Conservation (phyloP, 2,329 filamentous ascomycete species). For the Alternaria metachromatica region DNA sequence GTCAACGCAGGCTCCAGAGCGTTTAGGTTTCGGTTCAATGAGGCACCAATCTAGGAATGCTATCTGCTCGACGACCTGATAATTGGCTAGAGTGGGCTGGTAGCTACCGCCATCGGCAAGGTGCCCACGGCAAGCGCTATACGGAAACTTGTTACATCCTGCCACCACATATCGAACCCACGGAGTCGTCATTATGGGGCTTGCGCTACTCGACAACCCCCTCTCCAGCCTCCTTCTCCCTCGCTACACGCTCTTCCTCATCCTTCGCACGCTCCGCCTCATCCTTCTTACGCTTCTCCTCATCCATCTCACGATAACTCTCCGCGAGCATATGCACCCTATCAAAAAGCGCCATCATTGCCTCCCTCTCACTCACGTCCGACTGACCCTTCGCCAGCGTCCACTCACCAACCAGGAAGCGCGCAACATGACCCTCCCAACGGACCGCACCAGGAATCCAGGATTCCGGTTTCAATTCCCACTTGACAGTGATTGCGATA, state of each 20-base stretch:
- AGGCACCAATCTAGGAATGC: neutral
- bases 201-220: neutral
- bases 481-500: neutral
- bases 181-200: neutral
- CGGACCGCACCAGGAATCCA: neutral
- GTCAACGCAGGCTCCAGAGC: neutral
- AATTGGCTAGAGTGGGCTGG: fast-evolving
- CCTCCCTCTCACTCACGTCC: neutral
- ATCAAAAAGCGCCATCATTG: neutral
- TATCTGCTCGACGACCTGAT: neutral
- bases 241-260: neutral
- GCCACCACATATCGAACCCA: fast-evolving
- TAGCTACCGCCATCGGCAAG: neutral
- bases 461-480: neutral
- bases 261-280: neutral
- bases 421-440: neutral
- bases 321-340: neutral
- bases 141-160: fast-evolving
- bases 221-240: neutral
- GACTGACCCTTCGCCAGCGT: neutral
- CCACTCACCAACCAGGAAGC: neutral
- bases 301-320: neutral
- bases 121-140: too few species aligned
- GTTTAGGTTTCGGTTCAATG: neutral
- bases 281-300: neutral